phyloP scores from a whole-genome alignment of 805 yeast species.

The Metschnikowia corniflorae region DNA sequence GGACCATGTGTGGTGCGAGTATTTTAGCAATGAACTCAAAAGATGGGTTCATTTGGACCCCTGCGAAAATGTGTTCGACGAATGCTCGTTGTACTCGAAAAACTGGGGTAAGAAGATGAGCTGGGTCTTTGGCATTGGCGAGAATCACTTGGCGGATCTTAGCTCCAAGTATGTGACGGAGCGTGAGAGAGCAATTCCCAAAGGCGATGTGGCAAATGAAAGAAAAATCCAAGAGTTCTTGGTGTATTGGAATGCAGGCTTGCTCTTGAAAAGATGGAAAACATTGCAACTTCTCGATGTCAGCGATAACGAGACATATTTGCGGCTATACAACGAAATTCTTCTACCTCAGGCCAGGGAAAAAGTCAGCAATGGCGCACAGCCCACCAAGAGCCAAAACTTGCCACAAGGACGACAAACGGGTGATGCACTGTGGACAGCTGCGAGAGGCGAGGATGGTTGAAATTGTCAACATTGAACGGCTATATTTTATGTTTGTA shows the following conservation, averaged over 20 bases:
- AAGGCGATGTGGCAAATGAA: conserved; percentile 12
- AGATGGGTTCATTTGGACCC: conserved; percentile 89
- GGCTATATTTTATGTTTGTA: conserved; percentile 26
- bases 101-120: conserved; percentile 97
- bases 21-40: conserved; percentile 54
- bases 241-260: conserved; percentile 7
- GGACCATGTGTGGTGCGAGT: conserved; percentile 97
- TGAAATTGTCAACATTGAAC: too few relatives aligned
- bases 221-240: conserved; percentile 5
- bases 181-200: conserved; percentile 23
- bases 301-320: conserved; percentile 5
- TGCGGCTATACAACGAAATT: conserved; percentile 12
- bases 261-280: conserved; percentile 12
- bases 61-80: conserved; percentile 83
- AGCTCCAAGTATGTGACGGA: conserved; percentile 60
- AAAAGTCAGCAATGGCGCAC: conserved; percentile 21
- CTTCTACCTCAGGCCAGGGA: conserved; percentile 16
- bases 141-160: conserved; percentile 64
- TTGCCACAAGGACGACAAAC: conserved; percentile 58
- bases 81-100: conserved; percentile 68
- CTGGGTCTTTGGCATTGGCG: conserved; percentile 68
- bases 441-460: conserved; percentile 62
- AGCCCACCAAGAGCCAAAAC: conserved; percentile 19
- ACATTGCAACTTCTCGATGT: conserved; percentile 1
- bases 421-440: conserved; percentile 75